A percentile compares a stretch with the other conserved stretches of the same genome.
Evolutionary conservation across 2,329 filamentous ascomycete genomes (phyloP).

Genomic region (Alternaria panax): DNA sequence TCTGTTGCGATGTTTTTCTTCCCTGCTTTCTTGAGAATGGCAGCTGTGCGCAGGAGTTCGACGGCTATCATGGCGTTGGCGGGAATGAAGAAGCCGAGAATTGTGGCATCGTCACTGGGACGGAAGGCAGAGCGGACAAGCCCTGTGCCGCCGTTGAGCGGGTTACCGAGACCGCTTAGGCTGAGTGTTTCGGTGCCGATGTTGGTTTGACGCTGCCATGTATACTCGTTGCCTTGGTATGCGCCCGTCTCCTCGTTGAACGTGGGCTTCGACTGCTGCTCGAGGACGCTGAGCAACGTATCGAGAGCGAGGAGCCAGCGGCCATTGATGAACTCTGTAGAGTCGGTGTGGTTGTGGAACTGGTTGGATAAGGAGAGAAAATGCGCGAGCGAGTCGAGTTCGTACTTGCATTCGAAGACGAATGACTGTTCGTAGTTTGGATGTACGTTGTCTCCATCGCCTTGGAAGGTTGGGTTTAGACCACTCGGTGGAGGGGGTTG

Average conservation of each 20-base stretch:
- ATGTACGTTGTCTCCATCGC: conserved; percentile 84
- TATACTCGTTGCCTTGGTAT: conserved; percentile 79
- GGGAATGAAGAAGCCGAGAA: conserved; percentile 92
- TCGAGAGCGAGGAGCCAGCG: conserved; percentile 83
- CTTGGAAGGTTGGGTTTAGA: conserved; percentile 74
- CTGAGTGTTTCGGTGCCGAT: conserved; percentile 89
- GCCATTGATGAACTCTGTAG: conserved; percentile 76
- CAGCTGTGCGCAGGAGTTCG: conserved; percentile 78
- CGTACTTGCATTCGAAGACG: conserved; percentile 99
- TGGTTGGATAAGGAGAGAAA: conserved; percentile 88
- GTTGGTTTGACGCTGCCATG: conserved; percentile 81
- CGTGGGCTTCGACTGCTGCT: conserved; percentile 80
- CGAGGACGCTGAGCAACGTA: conserved; percentile 74
- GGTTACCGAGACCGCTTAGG: conserved; percentile 86
- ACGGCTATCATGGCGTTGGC: conserved; percentile 96
- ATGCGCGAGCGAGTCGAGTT: conserved; percentile 92
- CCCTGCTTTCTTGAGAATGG: conserved; percentile 69
- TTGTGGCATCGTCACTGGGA: conserved; percentile 93
- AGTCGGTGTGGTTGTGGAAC: conserved; percentile 81
- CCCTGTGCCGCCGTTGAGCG: conserved; percentile 81
- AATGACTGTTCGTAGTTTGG: conserved; percentile 82
- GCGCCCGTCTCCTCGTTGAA: conserved; percentile 73
- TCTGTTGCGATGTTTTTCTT: conserved; percentile 60
- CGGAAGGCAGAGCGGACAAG: conserved; percentile 91
- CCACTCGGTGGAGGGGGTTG: conserved; percentile 89